Percentiles rank a stretch among this genome's conserved stretches.
Conservation (phyloP, 495 filamentous ascomycete genomes). For the Evernia prunastri region DNA sequence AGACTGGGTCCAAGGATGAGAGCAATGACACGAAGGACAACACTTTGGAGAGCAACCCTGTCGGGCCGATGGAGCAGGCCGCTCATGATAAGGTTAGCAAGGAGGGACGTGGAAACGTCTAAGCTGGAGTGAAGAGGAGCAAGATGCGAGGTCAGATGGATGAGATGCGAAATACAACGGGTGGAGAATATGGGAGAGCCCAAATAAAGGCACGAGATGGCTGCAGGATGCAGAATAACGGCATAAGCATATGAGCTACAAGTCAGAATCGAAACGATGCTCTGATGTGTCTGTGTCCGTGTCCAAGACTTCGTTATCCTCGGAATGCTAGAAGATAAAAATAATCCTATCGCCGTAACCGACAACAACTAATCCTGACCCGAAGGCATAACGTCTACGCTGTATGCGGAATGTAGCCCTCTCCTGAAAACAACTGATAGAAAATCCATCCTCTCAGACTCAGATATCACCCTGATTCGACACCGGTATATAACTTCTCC, state of each 20-base stretch:
- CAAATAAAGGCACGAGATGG: neutral
- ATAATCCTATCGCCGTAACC: neutral
- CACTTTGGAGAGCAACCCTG: constrained; percentile 56
- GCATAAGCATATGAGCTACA: constrained; percentile 8
- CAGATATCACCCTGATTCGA: constrained; percentile 21
- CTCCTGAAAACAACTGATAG: neutral
- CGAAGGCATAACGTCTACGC: constrained; percentile 7
- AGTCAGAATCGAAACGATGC: neutral
- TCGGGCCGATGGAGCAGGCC: constrained; percentile 59
- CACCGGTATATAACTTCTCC: constrained; percentile 26
- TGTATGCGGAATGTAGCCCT: neutral
- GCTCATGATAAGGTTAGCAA: constrained; percentile 59
- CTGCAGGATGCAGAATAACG: neutral
- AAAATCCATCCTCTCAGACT: neutral
- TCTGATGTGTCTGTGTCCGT: neutral
- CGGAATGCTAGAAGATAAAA: neutral
- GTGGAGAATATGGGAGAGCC: too few species aligned
- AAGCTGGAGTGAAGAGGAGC: too few species aligned
- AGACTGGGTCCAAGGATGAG: constrained; percentile 35
- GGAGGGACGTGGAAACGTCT: constrained; percentile 26
- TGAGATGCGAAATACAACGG: too few species aligned
- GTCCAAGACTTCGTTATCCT: neutral
- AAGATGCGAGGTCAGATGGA: too few species aligned
- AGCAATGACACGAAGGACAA: constrained; percentile 35
- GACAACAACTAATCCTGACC: neutral